phyloP scores from a whole-genome alignment of 2,329 filamentous ascomycete genomes.

The Escovopsis sp. region DNA sequence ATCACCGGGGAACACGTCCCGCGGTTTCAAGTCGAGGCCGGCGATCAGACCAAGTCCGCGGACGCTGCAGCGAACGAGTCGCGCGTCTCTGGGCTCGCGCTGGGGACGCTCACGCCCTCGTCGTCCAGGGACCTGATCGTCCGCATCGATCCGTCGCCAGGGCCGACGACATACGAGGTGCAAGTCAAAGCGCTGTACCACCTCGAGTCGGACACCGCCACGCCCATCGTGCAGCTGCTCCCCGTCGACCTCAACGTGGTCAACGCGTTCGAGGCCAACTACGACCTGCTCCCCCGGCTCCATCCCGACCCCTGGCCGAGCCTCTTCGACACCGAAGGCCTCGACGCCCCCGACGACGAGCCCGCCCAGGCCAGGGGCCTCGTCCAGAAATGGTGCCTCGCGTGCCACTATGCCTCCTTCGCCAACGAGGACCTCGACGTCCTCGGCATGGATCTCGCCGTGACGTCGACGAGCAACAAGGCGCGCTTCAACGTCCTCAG shows the following conservation, averaged over 20 bases:
- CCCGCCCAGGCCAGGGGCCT: slow-evolving; percentile 39
- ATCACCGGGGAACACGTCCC: slow-evolving; percentile 46
- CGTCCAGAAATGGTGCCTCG: slow-evolving; percentile 66
- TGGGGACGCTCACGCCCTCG: slow-evolving; percentile 34
- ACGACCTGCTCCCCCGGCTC: slow-evolving; percentile 68
- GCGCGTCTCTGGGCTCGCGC: slow-evolving; percentile 24
- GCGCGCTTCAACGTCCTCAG: slow-evolving; percentile 41
- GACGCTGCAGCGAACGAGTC: slow-evolving; percentile 24
- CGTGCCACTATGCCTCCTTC: slow-evolving; percentile 62
- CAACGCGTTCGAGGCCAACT: slow-evolving; percentile 81
- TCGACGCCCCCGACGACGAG: slow-evolving; percentile 18
- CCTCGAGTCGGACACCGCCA: slow-evolving; percentile 64
- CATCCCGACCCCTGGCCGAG: slow-evolving; percentile 74
- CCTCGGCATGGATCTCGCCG: slow-evolving; percentile 43
- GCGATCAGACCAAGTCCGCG: slow-evolving; percentile 18
- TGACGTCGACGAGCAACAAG: slow-evolving; percentile 36
- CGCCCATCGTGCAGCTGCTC: slow-evolving; percentile 61
- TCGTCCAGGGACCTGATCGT: slow-evolving; percentile 31
- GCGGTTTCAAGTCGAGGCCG: slow-evolving; percentile 26
- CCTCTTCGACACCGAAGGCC: slow-evolving; percentile 53
- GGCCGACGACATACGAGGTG: slow-evolving; percentile 47
- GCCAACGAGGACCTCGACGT: slow-evolving; percentile 57
- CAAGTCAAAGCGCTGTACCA: slow-evolving; percentile 64
- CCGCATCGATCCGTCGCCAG: slow-evolving; percentile 33
- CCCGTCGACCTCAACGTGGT: slow-evolving; percentile 58